Evolutionary conservation across 176 grass and related monocot genomes (phyloP).

Genomic region (Microstegium vimineum): DNA sequence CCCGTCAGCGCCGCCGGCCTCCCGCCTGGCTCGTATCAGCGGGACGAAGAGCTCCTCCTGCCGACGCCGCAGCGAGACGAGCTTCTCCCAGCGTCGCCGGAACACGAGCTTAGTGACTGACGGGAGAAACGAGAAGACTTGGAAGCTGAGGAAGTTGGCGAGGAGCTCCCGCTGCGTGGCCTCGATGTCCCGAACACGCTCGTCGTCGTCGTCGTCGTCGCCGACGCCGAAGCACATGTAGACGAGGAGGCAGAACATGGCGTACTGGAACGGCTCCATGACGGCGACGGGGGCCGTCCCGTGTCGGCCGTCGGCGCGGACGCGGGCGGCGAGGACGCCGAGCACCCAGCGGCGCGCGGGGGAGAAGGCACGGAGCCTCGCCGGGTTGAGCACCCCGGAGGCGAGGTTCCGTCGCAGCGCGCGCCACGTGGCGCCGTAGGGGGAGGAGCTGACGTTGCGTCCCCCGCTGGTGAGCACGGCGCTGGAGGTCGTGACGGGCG

Average conservation of each 20-base stretch:
- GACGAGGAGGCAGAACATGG: conserved; percentile 73
- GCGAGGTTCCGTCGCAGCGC: conserved; percentile 39
- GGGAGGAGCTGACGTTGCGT: conserved; percentile 45
- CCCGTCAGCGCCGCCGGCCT: conserved; percentile 18
- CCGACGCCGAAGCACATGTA: conserved; percentile 81
- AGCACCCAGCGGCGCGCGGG: conserved; percentile 43
- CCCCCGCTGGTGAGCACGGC: conserved; percentile 37
- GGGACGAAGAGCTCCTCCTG: conserved; percentile 55
- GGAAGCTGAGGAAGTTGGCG: conserved; percentile 37
- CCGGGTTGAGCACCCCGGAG: conserved; percentile 45
- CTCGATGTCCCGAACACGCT: conserved; percentile 29
- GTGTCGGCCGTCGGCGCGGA: neutral
- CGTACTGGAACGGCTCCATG: conserved; percentile 60
- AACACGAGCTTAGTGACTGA: conserved; percentile 49
- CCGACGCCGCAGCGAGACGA: conserved; percentile 36
- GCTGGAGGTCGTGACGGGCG: neutral
- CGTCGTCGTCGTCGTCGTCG: conserved; percentile 13
- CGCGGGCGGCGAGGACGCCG: conserved; percentile 12
- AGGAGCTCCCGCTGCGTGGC: conserved; percentile 31
- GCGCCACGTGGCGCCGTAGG: conserved; percentile 50
- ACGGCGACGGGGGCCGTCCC: neutral
- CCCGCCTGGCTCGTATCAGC: conserved; percentile 25
- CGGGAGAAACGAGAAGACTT: conserved; percentile 45
- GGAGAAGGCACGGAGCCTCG: conserved; percentile 36
- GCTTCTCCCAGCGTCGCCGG: conserved; percentile 45